These are phyloP conservation scores for Chlorophyllum brunneum DNA, from an alignment of 768 basidiomycete species.

Conservation along the genomic window DNA sequence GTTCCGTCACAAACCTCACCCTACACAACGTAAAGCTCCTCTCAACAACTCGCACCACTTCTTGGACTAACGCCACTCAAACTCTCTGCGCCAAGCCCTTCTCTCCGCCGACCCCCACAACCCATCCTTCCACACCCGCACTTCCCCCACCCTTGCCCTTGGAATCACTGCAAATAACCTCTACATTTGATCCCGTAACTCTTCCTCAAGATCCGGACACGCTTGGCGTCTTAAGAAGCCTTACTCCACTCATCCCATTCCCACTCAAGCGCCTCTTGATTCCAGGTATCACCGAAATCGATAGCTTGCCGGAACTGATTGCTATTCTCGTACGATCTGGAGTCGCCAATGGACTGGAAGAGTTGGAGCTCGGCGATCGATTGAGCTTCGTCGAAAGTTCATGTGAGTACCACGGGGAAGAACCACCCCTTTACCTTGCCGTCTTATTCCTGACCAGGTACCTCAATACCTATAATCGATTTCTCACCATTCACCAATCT, in stretches of 20 bases:
- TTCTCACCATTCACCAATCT: neutral
- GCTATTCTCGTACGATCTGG: neutral
- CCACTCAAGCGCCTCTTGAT: neutral
- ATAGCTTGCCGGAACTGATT: neutral
- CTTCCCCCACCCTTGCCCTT: neutral
- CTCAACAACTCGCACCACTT: neutral
- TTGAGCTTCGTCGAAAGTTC: neutral
- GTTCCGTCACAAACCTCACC: neutral
- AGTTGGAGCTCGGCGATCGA: neutral
- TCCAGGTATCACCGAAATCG: neutral
- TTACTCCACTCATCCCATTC: neutral
- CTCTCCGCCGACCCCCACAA: neutral
- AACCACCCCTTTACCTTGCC: neutral
- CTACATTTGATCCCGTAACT: neutral
- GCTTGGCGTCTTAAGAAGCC: neutral
- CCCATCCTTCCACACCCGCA: neutral
- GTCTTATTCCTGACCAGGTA: neutral
- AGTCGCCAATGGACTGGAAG: neutral
- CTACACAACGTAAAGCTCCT: neutral
- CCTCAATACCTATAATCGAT: neutral
- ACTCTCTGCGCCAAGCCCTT: conserved; percentile 1
- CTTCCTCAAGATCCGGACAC: neutral
- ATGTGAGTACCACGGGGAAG: neutral
- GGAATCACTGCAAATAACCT: neutral
- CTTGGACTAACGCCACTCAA: neutral